A percentile compares a stretch with the other conserved stretches of the same genome.
These are phyloP conservation scores for Juglanconis oblonga DNA, from an alignment of 2,329 filamentous ascomycete species.

Conservation along the genomic window DNA sequence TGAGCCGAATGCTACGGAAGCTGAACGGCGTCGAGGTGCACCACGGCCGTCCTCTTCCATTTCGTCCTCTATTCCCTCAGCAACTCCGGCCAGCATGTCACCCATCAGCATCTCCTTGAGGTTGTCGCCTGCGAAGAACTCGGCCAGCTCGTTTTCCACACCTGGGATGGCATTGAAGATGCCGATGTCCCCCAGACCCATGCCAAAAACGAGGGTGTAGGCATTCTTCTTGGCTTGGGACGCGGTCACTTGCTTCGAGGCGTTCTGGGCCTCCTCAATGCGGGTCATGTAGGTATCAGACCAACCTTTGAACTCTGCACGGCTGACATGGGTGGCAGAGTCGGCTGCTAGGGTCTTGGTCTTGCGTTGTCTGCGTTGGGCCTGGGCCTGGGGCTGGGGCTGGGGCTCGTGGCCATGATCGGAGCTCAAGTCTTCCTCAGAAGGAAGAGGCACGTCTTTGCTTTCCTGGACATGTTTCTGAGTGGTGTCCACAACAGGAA, in stretches of 20 bases:
- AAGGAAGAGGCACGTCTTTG: not conserved
- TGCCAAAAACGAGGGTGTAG: slow-evolving; percentile 37
- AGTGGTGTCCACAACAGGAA: slow-evolving; percentile 8
- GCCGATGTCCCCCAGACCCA: slow-evolving; percentile 36
- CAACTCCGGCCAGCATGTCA: not conserved
- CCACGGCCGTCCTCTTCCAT: slow-evolving; percentile 16
- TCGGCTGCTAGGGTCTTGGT: slow-evolving; percentile 27
- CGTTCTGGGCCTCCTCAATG: slow-evolving; percentile 43
- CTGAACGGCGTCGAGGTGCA: slow-evolving; percentile 38
- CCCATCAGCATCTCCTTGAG: slow-evolving; percentile 32
- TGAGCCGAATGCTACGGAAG: slow-evolving; percentile 39
- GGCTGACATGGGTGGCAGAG: slow-evolving; percentile 32
- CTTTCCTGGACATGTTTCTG: not conserved
- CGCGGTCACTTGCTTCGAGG: slow-evolving; percentile 24
- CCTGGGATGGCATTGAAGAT: slow-evolving; percentile 27
- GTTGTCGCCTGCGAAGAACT: slow-evolving; percentile 43
- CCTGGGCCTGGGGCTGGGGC: slow-evolving; percentile 5
- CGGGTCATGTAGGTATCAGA: slow-evolving; percentile 45
- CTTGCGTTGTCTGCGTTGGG: slow-evolving; percentile 20
- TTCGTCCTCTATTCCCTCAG: slow-evolving; percentile 23
- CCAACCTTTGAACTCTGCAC: slow-evolving; percentile 39
- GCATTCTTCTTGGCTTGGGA: slow-evolving; percentile 41
- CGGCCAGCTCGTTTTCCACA: slow-evolving; percentile 41
- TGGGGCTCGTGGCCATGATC: slow-evolving; percentile 1
- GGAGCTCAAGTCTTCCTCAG: slow-evolving; percentile 8